Evolutionary conservation across 2,329 filamentous ascomycete genomes (phyloP).

Genomic region (Pseudogymnoascus sp.): DNA sequence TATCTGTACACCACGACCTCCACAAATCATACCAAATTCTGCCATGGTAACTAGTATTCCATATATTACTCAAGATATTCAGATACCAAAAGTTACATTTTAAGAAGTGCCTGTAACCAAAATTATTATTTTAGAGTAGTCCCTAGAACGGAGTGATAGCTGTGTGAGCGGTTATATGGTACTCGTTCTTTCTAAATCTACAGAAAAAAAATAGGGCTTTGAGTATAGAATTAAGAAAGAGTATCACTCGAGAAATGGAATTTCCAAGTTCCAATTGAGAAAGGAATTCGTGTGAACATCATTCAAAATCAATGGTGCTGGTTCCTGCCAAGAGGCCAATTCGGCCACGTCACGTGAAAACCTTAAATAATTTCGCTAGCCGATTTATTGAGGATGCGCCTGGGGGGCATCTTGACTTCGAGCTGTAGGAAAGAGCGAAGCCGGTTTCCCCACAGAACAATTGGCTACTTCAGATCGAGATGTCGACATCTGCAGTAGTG

Average conservation of each 20-base stretch:
- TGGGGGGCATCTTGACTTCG: constrained; percentile 6
- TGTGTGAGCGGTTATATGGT: neutral
- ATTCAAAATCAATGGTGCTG: neutral
- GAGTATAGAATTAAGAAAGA: neutral
- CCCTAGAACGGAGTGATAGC: neutral
- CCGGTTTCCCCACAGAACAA: constrained; percentile 11
- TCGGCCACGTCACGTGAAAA: constrained; percentile 3
- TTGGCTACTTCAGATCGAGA: constrained; percentile 18
- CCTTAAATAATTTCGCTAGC: constrained; percentile 11
- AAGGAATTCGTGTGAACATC: neutral
- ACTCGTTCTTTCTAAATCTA: neutral
- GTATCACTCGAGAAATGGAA: neutral
- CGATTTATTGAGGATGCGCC: constrained; percentile 2
- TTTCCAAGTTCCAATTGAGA: neutral
- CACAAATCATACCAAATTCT: neutral
- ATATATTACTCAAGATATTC: neutral
- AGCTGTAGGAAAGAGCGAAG: constrained; percentile 5
- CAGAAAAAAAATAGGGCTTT: neutral
- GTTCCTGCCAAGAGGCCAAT: constrained; percentile 5
- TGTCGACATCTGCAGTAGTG: constrained; percentile 25
- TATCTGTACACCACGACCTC: neutral
- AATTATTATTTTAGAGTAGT: neutral
- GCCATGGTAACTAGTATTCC: neutral
- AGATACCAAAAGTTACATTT: neutral
- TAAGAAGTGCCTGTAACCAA: neutral